phyloP scores from a whole-genome alignment of 441 rosid genomes.

The Gossypium trilobum region DNA sequence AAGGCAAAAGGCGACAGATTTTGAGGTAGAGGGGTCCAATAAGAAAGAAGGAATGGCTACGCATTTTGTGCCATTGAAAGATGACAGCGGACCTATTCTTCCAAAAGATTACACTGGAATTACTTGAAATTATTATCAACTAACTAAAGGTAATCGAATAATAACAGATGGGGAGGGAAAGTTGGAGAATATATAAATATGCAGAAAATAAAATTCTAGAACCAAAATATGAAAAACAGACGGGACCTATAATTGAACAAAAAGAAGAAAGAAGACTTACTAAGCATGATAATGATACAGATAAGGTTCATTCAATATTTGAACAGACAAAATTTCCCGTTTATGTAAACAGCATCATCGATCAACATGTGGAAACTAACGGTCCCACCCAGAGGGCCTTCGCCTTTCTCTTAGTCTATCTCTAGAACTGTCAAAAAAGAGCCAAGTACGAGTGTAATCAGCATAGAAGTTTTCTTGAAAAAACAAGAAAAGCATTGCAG shows the following conservation, averaged over 20 bases:
- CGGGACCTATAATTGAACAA: neutral
- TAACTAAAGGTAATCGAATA: neutral
- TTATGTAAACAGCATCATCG: neutral
- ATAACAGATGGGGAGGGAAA: neutral
- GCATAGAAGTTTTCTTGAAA: slow-evolving; percentile 7
- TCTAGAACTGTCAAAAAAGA: slow-evolving; percentile 39
- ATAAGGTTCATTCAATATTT: slow-evolving; percentile 13
- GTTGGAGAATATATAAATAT: neutral
- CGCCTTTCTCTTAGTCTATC: slow-evolving; percentile 68
- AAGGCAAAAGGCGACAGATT: too few species aligned
- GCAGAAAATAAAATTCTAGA: neutral
- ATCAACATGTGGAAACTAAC: slow-evolving; percentile 18
- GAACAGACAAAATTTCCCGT: slow-evolving; percentile 10
- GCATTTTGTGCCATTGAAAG: neutral
- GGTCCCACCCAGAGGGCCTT: slow-evolving; percentile 89
- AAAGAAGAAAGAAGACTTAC: slow-evolving; percentile 10
- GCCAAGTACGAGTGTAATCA: slow-evolving; percentile 9
- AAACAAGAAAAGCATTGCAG: neutral
- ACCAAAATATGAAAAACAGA: slow-evolving; percentile 9
- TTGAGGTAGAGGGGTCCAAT: too few species aligned
- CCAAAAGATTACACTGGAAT: neutral
- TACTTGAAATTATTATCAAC: neutral
- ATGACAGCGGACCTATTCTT: neutral
- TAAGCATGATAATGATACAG: slow-evolving; percentile 22
- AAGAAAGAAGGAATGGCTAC: neutral